Base-by-base conservation (phyloP, 768 basidiomycete species). In the Xerocomellus dryophilus region DNA sequence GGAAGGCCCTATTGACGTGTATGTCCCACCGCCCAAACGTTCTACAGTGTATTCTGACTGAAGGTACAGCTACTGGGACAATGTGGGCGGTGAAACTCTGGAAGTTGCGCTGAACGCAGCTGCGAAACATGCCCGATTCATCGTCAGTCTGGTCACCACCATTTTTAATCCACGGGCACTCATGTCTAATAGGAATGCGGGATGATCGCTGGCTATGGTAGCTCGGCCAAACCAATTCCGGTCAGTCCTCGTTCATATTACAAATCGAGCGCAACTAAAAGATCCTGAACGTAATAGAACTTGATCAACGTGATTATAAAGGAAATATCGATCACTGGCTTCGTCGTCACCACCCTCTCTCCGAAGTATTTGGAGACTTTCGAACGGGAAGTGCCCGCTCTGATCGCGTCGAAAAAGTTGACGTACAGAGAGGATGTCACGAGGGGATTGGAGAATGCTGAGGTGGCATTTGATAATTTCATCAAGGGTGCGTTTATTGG, bases 1-100 rank as follows among this genome's bases (percentile, higher is more conserved):
- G 53, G 77, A 88, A 58, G 85, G 85, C 2, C 81, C 78, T 0
- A 75, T 86, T 42, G 73, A 84, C 60, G 68, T 84, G 72, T 82
- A 38, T 21, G 7, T 35, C 32, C 14, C 32, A 34, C 20, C 21
- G 2, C 18, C 1, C 7, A 12, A 44, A 34, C 5, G 7, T 12
- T 17, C 1, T 14, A 2, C 12, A 11, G 7, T 9, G 32, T 39
- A 6, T 39, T 14, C 44, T 46, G 12, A 61, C 6, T 2, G 3
- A 10, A 25, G 8, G 3, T 34, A 2, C 2, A 66, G 64, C 2
- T 61, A 61, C 29, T 66, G 61, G 64, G 81, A 83, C 56, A 78
- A 81, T 40, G 84, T 85, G 11, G 84, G 83, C 10, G 84, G 84
- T 2, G 77, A 81, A 48, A 78, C 74, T 0, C 71, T 87, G 6